Evolutionary conservation across 164 flowering plant genomes (phyloP), one percentile per base, ranked within the genome.

Genomic region (Macadamia tetraphylla): DNA sequence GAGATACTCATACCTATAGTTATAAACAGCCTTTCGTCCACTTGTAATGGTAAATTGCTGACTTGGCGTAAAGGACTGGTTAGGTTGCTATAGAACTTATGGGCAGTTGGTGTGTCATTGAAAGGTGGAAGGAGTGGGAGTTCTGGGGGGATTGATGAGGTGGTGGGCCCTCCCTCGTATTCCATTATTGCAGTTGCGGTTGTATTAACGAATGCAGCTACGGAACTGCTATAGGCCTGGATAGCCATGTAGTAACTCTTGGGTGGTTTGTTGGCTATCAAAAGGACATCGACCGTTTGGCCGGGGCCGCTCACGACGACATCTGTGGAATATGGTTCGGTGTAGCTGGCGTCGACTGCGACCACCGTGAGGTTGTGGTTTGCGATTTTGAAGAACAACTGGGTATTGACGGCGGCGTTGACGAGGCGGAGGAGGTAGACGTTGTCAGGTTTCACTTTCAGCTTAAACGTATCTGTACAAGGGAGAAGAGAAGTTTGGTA

Each of bases 331-430:
- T 80, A 85, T 0, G 86, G 93, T 0, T 71, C 61, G 35, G 90
- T 85, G 84, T 91, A 91, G 18, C 73, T 9, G 15, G 95, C 90
- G 68, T 91, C 97, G 1, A 83, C 59, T 6, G 85, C 89, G 43
- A 91, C 91, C 1, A 91, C 93, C 5, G 83, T 89, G 58, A 91
- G 6, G 0, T 66, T 81, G 84, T 91, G 97, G 7, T 75, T 67
- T 53, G 93, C 90, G 8, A 91, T 71, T 72, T 81, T 84, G 88
- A 84, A 91, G 81, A 89, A 91, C 49, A 85, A 79, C 53, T 87
- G 87, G 71, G 75, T 85, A 75, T 89, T 86, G 84, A 91, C 84
- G 74, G 91, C 97, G 77, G 91, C 90, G 76, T 91, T 89, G 88
- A 91, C 76, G n/a, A 91, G 83, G 1, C 91, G 81, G 1, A 91